Conservation (phyloP, 2,329 filamentous ascomycete species). For the Curvularia sp. region DNA sequence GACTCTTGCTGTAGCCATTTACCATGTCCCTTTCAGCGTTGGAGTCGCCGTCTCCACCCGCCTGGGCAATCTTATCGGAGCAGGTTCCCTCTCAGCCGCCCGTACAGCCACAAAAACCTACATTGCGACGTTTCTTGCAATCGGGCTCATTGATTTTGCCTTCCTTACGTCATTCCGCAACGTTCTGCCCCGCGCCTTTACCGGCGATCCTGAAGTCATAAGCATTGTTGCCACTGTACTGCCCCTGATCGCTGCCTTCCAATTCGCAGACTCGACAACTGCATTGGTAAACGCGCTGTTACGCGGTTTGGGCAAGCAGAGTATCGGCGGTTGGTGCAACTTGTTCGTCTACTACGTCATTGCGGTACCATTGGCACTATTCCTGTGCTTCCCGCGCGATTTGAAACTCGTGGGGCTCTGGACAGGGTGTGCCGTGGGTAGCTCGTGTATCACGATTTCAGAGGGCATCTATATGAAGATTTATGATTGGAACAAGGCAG, state of each 20-base stretch:
- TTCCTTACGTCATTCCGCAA: slow-evolving; percentile 42
- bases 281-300: slow-evolving; percentile 50
- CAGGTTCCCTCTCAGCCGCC: slow-evolving; percentile 44
- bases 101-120: slow-evolving; percentile 46
- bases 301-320: slow-evolving; percentile 49
- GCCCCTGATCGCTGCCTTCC: slow-evolving; percentile 49
- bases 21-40: slow-evolving; percentile 52
- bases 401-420: slow-evolving; percentile 49
- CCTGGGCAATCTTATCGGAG: slow-evolving; percentile 51
- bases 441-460: slow-evolving; percentile 43
- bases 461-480: slow-evolving; percentile 45
- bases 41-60: slow-evolving; percentile 51
- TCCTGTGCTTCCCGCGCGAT: slow-evolving; percentile 47
- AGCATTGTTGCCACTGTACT: slow-evolving; percentile 44
- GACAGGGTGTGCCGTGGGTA: slow-evolving; percentile 48
- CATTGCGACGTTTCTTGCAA: slow-evolving; percentile 44
- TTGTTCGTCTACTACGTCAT: slow-evolving; percentile 50
- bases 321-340: slow-evolving; percentile 51
- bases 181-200: slow-evolving; percentile 46
- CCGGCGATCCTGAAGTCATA: slow-evolving; percentile 47
- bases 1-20: slow-evolving; percentile 48
- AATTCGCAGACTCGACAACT: slow-evolving; percentile 49
- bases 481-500: slow-evolving; percentile 42
- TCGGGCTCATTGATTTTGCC: slow-evolving; percentile 46
- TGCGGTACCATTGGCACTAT: slow-evolving; percentile 49